Evolutionary conservation across 805 yeast genomes (phyloP), one percentile per base, ranked within the genome.

Genomic region (Saturnispora saitoi): DNA sequence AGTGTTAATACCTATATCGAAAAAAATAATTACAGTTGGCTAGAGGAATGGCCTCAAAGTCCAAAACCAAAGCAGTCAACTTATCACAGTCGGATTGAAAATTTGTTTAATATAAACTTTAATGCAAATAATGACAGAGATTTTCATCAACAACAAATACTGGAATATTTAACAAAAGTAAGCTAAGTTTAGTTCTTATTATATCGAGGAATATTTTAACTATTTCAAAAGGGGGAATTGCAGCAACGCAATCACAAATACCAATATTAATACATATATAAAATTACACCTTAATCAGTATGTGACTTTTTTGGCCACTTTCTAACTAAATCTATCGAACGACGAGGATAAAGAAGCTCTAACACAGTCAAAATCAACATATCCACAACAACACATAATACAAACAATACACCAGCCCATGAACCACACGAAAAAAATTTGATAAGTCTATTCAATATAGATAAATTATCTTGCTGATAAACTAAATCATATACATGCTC

Each of bases 361-460:
- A 93, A 68, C 2, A 87, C 44, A 34, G 71, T 64, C 48, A 72
- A 75, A 3, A 93, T 54, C 43, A 88, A 71, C 30, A 83, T 74
- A 66, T 93, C 98, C 3, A 87, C 87, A 22, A 89, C 79, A 19
- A 81, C 81, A 60, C 95, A 85, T 29, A 93, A 63, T 0, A 85
- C 83, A 63, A 81, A 90, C 48, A 93, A 71, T 53, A 82, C 79
- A 1, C 96, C 96, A 0, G 96, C 95, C 79, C 95, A 83, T 0
- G 82, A 74, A 0, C 90, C 90, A 59, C 88, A 78, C 40, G 73
- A 72, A 60, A 85, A 83, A 56, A 81, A 81, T 47, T 80, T 76
- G 51, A 72, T 73, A 32, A 91, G 64, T 56, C 91, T 72, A 28
- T 71, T 72, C 7, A 82, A 55, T 51, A 86, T 67, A 42, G 77